Evolutionary conservation across 2,329 filamentous ascomycete species (phyloP).

Genomic region (Arthrobotrys pseudoclavata): DNA sequence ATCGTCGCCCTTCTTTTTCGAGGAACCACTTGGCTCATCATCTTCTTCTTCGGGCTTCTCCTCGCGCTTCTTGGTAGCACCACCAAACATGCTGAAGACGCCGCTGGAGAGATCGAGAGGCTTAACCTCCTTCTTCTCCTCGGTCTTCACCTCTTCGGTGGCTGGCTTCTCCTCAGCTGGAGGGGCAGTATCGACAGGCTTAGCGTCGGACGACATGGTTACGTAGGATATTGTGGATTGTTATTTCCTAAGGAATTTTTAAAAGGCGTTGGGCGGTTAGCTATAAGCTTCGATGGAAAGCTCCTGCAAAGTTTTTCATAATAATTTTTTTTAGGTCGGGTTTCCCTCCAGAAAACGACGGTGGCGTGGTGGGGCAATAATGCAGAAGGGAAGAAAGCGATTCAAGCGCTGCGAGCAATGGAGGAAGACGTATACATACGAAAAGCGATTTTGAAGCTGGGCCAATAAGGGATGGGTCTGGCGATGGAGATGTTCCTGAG

Average conservation of each 20-base stretch:
- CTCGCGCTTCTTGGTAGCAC: constrained; percentile 97
- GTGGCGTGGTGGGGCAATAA: constrained; percentile 9
- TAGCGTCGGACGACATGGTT: constrained; percentile 60
- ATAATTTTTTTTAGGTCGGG: constrained; percentile 12
- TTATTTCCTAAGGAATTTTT: constrained; percentile 1
- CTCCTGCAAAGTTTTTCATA: constrained; percentile 39
- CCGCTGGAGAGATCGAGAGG: constrained; percentile 53
- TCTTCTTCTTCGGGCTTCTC: constrained; percentile 80
- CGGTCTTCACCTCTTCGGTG: constrained; percentile 57
- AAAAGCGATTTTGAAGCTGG: background rate
- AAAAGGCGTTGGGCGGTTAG: constrained; percentile 24
- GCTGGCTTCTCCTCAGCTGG: constrained; percentile 48
- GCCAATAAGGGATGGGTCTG: constrained; percentile 9
- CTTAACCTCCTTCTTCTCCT: constrained; percentile 56
- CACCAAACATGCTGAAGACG: constrained; percentile 99
- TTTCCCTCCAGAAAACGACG: constrained; percentile 2
- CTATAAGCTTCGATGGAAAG: constrained; percentile 2
- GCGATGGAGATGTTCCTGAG: constrained; percentile 14
- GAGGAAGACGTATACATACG: background rate
- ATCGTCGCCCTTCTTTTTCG: constrained; percentile 71
- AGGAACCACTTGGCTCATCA: constrained; percentile 69
- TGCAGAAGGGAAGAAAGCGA: constrained; percentile 6
- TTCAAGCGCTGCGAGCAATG: constrained; percentile 20
- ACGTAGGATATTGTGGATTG: constrained; percentile 2
- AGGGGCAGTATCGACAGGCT: constrained; percentile 59